Evolutionary conservation across 768 basidiomycete genomes (phyloP).

Genomic region (Termitomyces sp.): DNA sequence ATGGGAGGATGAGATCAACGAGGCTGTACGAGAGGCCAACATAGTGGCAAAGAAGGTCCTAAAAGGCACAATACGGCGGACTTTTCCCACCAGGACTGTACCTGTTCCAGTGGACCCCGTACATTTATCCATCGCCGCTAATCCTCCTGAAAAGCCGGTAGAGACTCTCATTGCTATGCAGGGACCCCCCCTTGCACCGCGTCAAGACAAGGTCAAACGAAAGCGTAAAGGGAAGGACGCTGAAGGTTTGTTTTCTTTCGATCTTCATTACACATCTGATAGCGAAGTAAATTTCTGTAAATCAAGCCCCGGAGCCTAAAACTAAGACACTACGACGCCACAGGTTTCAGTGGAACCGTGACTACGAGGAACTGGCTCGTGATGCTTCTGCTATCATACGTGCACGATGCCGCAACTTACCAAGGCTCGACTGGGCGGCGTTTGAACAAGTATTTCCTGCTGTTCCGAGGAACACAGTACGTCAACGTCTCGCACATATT

Average conservation of each 20-base stretch:
- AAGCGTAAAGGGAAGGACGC: conserved; percentile 28
- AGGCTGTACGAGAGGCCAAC: conserved; percentile 52
- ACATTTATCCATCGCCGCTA: conserved; percentile 36
- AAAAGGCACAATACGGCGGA: conserved; percentile 25
- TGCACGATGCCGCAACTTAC: conserved; percentile 61
- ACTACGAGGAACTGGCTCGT: conserved; percentile 84
- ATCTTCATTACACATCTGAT: not conserved
- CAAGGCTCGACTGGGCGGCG: conserved; percentile 65
- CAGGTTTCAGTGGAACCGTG: conserved; percentile 78
- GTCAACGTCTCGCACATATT: conserved; percentile 60
- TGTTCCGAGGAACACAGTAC: conserved; percentile 66
- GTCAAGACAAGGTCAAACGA: conserved; percentile 21
- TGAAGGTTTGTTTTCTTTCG: conserved; percentile 21
- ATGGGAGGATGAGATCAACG: conserved; percentile 61
- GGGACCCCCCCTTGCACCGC: conserved; percentile 34
- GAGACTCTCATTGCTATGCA: conserved; percentile 47
- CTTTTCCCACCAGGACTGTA: conserved; percentile 9
- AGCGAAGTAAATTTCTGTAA: not conserved
- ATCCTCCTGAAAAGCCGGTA: conserved; percentile 47
- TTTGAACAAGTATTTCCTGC: conserved; percentile 78
- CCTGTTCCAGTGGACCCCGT: conserved; percentile 19
- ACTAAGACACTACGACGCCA: conserved; percentile 41
- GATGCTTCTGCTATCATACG: conserved; percentile 82
- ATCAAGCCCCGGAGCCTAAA: conserved; percentile 13
- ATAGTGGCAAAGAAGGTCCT: conserved; percentile 41